Conservation (phyloP, 495 filamentous ascomycete species). For the Penicillium paradoxum region DNA sequence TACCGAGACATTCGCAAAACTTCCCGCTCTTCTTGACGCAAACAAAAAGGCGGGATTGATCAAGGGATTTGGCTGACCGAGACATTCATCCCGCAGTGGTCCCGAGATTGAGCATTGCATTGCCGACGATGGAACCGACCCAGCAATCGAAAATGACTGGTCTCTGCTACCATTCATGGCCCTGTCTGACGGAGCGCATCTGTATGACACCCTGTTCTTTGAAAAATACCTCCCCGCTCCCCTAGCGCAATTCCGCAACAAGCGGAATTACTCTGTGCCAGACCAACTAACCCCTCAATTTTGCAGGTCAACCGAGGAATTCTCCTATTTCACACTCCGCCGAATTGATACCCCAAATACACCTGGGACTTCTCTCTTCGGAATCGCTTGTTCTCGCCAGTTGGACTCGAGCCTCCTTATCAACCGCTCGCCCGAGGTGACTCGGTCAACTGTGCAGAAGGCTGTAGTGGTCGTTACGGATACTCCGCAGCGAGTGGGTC, state of each 20-base stretch:
- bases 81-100: slow-evolving; percentile 51
- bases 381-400: slow-evolving; percentile 92
- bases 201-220: slow-evolving; percentile 49
- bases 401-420: slow-evolving; percentile 74
- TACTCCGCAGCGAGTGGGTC: slow-evolving; percentile 73
- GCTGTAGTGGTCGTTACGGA: slow-evolving; percentile 96
- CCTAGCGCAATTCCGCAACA: background rate
- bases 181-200: slow-evolving; percentile 91
- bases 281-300: background rate
- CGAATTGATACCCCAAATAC: slow-evolving; percentile 52
- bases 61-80: background rate
- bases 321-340: slow-evolving; percentile 95
- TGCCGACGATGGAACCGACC: slow-evolving; percentile 73
- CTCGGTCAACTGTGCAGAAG: slow-evolving; percentile 93
- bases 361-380: slow-evolving; percentile 83
- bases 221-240: background rate
- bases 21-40: background rate
- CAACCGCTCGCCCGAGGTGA: slow-evolving; percentile 79
- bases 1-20: background rate
- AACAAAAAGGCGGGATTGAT: background rate
- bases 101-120: slow-evolving; percentile 94
- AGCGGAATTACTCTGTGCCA: background rate
- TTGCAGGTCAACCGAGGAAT: slow-evolving; percentile 80
- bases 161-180: slow-evolving; percentile 93
- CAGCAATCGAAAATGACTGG: slow-evolving; percentile 87